Conservation (phyloP, 176 grass and related monocot species). For the Juncus effusus region DNA sequence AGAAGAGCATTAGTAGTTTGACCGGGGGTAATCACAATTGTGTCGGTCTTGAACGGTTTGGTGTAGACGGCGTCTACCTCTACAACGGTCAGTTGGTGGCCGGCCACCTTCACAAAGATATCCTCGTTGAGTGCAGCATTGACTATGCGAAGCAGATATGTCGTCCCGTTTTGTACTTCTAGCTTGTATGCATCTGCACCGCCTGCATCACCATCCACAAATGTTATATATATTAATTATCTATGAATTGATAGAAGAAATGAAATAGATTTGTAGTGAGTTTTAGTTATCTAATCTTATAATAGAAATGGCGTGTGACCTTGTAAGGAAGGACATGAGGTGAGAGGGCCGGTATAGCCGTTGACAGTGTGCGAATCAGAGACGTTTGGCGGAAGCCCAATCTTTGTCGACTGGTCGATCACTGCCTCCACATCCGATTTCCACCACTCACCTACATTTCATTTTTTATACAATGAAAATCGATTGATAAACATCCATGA, state of each 20-base stretch:
- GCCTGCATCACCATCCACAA: neutral
- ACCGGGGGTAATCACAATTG: slow-evolving; percentile 53
- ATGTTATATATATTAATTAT: neutral
- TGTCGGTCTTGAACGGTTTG: slow-evolving; percentile 61
- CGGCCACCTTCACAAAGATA: slow-evolving; percentile 60
- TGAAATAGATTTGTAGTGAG: neutral
- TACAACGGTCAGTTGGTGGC: slow-evolving; percentile 49
- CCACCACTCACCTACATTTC: slow-evolving; percentile 59
- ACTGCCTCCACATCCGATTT: slow-evolving; percentile 50
- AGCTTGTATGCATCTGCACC: slow-evolving; percentile 49
- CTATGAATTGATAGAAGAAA: neutral
- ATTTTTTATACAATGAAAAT: neutral
- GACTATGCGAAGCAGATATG: slow-evolving; percentile 68
- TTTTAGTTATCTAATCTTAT: neutral
- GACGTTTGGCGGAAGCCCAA: slow-evolving; percentile 49
- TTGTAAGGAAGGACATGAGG: slow-evolving; percentile 49
- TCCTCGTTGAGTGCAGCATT: slow-evolving; percentile 78
- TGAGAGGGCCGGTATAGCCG: slow-evolving; percentile 48
- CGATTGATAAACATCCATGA: too few relatives aligned
- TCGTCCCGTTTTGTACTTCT: slow-evolving; percentile 51
- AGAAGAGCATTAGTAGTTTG: slow-evolving; percentile 67
- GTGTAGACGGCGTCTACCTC: slow-evolving; percentile 69
- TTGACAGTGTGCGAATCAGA: slow-evolving; percentile 72
- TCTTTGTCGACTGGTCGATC: slow-evolving; percentile 45
- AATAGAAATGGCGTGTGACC: slow-evolving; percentile 19